Evolutionary conservation across 129 eudicot genomes (phyloP), one percentile per base, ranked within the genome.

Genomic region (Chrysanthemum seticuspe): DNA sequence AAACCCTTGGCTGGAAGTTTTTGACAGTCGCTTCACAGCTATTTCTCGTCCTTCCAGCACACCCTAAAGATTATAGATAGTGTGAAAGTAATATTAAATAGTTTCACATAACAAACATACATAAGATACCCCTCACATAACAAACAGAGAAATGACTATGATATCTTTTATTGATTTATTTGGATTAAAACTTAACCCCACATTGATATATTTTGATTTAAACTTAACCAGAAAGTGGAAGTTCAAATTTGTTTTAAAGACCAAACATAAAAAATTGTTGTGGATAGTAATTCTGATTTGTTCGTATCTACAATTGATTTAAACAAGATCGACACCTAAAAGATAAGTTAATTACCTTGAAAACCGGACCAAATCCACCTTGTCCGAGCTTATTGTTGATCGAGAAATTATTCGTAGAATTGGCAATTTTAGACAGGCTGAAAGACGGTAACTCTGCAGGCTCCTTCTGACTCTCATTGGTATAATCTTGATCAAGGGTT

Each of bases 281-380:
- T 29, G 34, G 34, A 29, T 29, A 29, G 34, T 29, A 29, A 29
- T 29, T 29, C 34, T 29, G 4, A 29, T 29, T 29, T 29, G 34
- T 29, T 29, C 34, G 3, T n/a, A 29, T 29, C 34, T 29, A 14
- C 13, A 14, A 50, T 10, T 11, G 14, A 11, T 50, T 11, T 14
- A 10, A 50, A 50, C 55, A 50, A 50, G 13, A 50, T 11, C 14
- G 8, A 7, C 2, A 50, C 55, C 1, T 14, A 23, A 23, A 2
- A 7, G 11, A 47, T n/a, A 18, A n/a, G 56, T 6, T 71, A 23
- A 23, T 73, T 62, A 73, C 77, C 77, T 62, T 73, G 34, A 61
- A 73, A 48, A 73, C 77, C 0, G 70, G 62, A 49, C 77, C 77
- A 27, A 73, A 73, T 2, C 77, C 77, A 18, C 77, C 77, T 49